Evolutionary conservation across 352 stramenopile species (phyloP).

Genomic region (Globisporangium alternatum): DNA sequence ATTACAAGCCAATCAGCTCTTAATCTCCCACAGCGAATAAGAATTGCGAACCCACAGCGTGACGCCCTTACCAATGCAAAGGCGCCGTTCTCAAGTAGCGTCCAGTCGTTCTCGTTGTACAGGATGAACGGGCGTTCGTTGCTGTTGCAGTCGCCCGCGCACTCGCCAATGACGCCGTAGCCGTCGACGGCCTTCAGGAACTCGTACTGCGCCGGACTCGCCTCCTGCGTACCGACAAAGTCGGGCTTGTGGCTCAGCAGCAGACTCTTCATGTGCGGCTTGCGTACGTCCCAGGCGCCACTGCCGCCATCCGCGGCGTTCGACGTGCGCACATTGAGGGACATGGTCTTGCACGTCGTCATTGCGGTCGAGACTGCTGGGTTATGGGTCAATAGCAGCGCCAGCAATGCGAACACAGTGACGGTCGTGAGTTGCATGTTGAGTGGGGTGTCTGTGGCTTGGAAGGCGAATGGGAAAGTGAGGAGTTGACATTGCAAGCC

Average conservation of each 20-base stretch:
- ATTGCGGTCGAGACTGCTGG: not conserved
- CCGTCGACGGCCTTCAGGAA: slow-evolving; percentile 51
- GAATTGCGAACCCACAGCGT: not conserved
- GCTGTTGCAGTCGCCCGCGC: slow-evolving; percentile 46
- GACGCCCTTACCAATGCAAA: slow-evolving; percentile 44
- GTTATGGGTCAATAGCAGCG: not conserved
- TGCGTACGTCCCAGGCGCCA: slow-evolving; percentile 47
- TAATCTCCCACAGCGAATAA: not conserved
- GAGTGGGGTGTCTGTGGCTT: not conserved
- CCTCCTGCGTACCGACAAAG: slow-evolving; percentile 78
- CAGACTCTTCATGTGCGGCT: slow-evolving; percentile 48
- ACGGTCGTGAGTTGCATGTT: slow-evolving; percentile 8
- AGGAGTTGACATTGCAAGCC: not conserved
- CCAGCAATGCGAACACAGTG: slow-evolving; percentile 3
- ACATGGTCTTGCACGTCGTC: slow-evolving; percentile 34
- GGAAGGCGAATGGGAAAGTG: slow-evolving; percentile 5
- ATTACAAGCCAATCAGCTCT: not conserved
- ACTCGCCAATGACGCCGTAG: slow-evolving; percentile 59
- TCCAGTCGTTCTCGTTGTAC: slow-evolving; percentile 54
- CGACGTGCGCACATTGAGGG: slow-evolving; percentile 77
- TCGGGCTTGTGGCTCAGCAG: slow-evolving; percentile 50
- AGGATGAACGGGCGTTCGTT: slow-evolving; percentile 60
- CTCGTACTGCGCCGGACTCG: slow-evolving; percentile 52
- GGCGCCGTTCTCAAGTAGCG: slow-evolving; percentile 48
- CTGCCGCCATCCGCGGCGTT: slow-evolving; percentile 24